phyloP scores from a whole-genome alignment of 78 protist species.

The Cyanophora paradoxa region DNA sequence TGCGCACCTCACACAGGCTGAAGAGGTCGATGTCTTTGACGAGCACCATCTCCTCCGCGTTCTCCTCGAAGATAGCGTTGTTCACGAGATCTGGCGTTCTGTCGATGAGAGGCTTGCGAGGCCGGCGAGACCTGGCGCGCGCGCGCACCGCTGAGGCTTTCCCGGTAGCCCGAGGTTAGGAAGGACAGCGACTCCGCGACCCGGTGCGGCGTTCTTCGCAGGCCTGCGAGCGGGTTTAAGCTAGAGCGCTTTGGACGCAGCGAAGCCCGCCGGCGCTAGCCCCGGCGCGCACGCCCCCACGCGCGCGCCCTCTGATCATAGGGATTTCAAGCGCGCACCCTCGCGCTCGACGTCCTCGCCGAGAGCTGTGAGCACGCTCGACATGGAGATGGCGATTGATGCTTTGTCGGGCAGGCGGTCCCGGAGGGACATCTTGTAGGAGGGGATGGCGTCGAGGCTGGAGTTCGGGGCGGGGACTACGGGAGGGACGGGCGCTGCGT shows the following conservation, averaged over 20 bases:
- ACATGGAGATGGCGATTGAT: too few species aligned
- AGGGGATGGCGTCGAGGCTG: too few species aligned
- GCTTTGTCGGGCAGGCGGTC: too few species aligned
- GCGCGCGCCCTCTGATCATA: neutral
- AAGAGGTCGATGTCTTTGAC: slow-evolving; percentile 77
- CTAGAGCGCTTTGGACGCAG: neutral
- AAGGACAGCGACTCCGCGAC: slow-evolving; percentile 73
- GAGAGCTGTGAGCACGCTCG: neutral
- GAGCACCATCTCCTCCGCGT: slow-evolving; percentile 69
- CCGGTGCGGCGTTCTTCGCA: slow-evolving; percentile 71
- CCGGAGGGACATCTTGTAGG: too few species aligned
- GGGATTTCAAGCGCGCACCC: neutral
- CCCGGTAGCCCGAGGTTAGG: slow-evolving; percentile 81
- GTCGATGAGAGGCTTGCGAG: neutral
- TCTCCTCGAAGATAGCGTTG: slow-evolving; percentile 78
- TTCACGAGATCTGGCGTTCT: slow-evolving; percentile 14
- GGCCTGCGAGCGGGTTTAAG: slow-evolving; percentile 16
- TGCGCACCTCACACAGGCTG: slow-evolving; percentile 67
- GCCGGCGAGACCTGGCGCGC: neutral
- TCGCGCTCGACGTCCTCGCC: slow-evolving; percentile 3
- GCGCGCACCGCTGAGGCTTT: slow-evolving; percentile 36
- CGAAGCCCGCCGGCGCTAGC: neutral
- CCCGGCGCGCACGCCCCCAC: neutral
- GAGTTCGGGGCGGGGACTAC: too few species aligned
- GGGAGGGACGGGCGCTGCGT: too few species aligned